Conservation (phyloP, 441 rosid species). For the Capsella rubella region DNA sequence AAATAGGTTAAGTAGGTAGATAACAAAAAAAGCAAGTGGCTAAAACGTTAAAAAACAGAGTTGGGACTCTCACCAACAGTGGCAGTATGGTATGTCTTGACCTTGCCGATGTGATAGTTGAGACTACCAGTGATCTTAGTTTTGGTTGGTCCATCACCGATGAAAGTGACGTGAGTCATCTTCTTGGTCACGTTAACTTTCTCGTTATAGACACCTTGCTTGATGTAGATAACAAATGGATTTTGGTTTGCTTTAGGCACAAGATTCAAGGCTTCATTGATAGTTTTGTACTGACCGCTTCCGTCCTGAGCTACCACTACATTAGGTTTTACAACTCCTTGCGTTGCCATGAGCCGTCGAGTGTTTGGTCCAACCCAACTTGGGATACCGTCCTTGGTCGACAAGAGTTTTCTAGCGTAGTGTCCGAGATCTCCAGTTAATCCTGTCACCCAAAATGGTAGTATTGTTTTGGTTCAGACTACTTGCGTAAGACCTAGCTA, state of each 20-base stretch:
- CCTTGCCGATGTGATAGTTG: constrained; percentile 53
- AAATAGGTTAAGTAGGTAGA: neutral
- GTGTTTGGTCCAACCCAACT: constrained; percentile 49
- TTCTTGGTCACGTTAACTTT: constrained; percentile 48
- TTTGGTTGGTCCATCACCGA: constrained; percentile 82
- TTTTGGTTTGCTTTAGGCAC: constrained; percentile 46
- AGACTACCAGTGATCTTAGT: constrained; percentile 66
- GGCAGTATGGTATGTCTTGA: constrained; percentile 58
- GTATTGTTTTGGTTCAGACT: neutral
- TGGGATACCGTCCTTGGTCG: constrained; percentile 47
- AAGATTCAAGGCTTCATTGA: constrained; percentile 55
- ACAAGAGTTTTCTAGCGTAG: constrained; percentile 34
- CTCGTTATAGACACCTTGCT: constrained; percentile 75
- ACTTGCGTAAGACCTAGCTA: neutral
- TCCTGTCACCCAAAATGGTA: constrained; percentile 24
- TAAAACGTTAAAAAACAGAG: neutral
- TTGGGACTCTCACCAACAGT: constrained; percentile 64
- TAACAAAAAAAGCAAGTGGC: neutral
- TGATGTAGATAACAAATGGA: constrained; percentile 66
- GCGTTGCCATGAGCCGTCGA: constrained; percentile 47
- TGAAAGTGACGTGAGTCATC: constrained; percentile 54
- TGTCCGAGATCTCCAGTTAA: constrained; percentile 22
- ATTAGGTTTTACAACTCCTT: constrained; percentile 49
- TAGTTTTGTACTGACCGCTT: constrained; percentile 66
- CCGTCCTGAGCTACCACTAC: constrained; percentile 74